phyloP scores from a whole-genome alignment of 352 stramenopile genomes.

The Plasmopara muralis region DNA sequence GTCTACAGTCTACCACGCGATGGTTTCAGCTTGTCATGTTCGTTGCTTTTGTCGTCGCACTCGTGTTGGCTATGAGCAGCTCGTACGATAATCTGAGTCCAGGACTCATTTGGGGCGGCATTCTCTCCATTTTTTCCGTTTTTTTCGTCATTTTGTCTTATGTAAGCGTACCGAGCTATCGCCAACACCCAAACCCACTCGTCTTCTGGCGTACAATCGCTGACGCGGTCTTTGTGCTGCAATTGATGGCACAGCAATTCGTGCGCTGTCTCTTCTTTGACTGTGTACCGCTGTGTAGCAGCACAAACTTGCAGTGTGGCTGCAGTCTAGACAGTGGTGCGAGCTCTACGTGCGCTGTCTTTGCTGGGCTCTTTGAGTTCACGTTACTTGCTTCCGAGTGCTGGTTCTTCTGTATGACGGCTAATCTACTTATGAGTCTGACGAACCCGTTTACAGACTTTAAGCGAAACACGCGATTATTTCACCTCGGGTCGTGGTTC shows the following conservation, averaged over 20 bases:
- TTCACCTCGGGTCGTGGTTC: conserved; percentile 83
- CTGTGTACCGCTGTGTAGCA: conserved; percentile 70
- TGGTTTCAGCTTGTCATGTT: conserved; percentile 87
- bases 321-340: conserved; percentile 45
- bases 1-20: conserved; percentile 66
- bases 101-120: conserved; percentile 76
- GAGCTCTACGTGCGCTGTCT: conserved; percentile 55
- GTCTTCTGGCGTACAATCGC: conserved; percentile 86
- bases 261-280: conserved; percentile 72
- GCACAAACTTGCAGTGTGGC: conserved; percentile 63
- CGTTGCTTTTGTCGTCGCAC: conserved; percentile 52
- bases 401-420: conserved; percentile 88
- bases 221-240: conserved; percentile 77
- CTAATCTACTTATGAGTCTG: conserved; percentile 81
- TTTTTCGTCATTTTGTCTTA: conserved; percentile 85
- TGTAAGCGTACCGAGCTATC: conserved; percentile 66
- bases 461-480: conserved; percentile 77
- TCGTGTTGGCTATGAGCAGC: conserved; percentile 50
- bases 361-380: conserved; percentile 82
- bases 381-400: conserved; percentile 75
- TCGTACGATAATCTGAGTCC: conserved; percentile 75
- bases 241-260: conserved; percentile 78
- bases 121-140: conserved; percentile 80
- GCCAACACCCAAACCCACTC: conserved; percentile 82
- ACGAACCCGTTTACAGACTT: conserved; percentile 90